Evolutionary conservation across 2,329 filamentous ascomycete species (phyloP).

Genomic region (Ophiocordyceps robertsii): DNA sequence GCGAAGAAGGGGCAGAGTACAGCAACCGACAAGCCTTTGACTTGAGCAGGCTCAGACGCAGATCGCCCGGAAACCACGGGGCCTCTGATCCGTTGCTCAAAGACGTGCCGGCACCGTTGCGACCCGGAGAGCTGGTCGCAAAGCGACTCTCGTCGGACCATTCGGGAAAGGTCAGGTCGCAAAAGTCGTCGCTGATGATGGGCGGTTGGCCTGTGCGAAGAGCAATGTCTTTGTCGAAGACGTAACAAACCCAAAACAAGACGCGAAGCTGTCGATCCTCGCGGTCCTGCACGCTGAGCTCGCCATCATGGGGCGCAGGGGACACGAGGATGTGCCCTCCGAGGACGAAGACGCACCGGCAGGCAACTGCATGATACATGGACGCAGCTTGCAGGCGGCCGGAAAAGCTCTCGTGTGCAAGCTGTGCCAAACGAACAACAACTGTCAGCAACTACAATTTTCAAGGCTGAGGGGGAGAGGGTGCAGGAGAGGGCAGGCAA

Average conservation of each 20-base stretch:
- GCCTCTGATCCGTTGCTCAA: slow-evolving; percentile 5
- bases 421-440: slow-evolving; percentile 10
- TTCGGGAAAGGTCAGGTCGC: slow-evolving; percentile 35
- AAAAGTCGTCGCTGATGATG: slow-evolving; percentile 34
- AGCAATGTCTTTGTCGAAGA: slow-evolving; percentile 41
- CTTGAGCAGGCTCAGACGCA: slow-evolving; percentile 36
- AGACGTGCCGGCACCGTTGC: neutral
- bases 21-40: slow-evolving; percentile 32
- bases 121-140: neutral
- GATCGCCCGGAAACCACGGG: slow-evolving; percentile 29
- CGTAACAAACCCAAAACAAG: slow-evolving; percentile 42
- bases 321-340: slow-evolving; percentile 25
- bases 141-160: slow-evolving; percentile 13
- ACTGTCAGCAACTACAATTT: no score
- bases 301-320: slow-evolving; percentile 2
- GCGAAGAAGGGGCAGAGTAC: slow-evolving; percentile 32
- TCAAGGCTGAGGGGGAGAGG: neutral
- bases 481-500: neutral
- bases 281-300: slow-evolving; percentile 10
- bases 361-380: slow-evolving; percentile 29
- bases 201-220: slow-evolving; percentile 40
- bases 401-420: slow-evolving; percentile 27
- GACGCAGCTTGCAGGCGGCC: slow-evolving; percentile 32
- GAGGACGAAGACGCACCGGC: slow-evolving; percentile 33
- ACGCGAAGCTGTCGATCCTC: slow-evolving; percentile 20